A percentile compares a stretch with the other conserved stretches of the same genome.
phyloP scores from a whole-genome alignment of 139 green algal species.

The Trebouxia sp. region DNA sequence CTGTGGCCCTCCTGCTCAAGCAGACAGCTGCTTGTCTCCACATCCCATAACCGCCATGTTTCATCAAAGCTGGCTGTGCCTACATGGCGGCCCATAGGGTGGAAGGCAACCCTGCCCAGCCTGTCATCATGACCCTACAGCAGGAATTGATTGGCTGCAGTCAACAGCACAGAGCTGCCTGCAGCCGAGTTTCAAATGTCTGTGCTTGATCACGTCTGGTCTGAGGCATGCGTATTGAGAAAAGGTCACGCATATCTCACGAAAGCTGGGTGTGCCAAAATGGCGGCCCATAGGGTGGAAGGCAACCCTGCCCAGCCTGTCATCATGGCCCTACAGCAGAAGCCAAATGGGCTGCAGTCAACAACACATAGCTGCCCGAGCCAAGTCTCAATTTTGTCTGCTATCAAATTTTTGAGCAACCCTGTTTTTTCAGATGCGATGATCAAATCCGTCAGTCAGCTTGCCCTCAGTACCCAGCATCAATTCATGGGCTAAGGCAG shows the following conservation, averaged over 20 bases:
- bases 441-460: no score
- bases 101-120: slow-evolving; percentile 83
- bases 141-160: neutral
- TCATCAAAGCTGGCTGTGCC: slow-evolving; percentile 88
- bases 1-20: slow-evolving; percentile 97
- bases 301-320: slow-evolving; percentile 78
- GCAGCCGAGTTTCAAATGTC: neutral
- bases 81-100: slow-evolving; percentile 86
- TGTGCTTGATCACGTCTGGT: no score
- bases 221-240: no score
- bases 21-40: slow-evolving; percentile 78
- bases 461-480: no score
- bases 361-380: neutral
- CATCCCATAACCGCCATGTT: slow-evolving; percentile 97
- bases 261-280: slow-evolving; percentile 87
- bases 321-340: slow-evolving; percentile 77
- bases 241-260: slow-evolving; percentile 96
- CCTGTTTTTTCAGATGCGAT: no score
- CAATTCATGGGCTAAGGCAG: no score
- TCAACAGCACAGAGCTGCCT: neutral
- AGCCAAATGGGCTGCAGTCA: neutral
- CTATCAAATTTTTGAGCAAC: no score
- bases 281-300: slow-evolving; percentile 91
- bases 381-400: neutral
- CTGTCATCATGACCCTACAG: slow-evolving; percentile 81